These are phyloP conservation scores for Cladosporium velox DNA, from an alignment of 2,329 filamentous ascomycete species.

Conservation along the genomic window DNA sequence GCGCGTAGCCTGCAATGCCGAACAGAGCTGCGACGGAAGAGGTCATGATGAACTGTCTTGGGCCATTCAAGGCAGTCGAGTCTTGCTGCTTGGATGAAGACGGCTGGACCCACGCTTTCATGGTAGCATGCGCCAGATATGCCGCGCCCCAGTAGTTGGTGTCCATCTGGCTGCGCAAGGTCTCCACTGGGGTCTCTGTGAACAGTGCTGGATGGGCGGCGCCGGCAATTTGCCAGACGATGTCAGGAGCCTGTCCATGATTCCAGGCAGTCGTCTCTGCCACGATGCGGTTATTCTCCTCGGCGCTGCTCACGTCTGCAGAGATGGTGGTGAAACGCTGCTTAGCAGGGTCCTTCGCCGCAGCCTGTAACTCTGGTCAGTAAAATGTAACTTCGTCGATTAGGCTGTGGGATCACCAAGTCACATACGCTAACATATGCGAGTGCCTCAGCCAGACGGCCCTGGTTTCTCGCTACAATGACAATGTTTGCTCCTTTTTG, in stretches of 20 bases:
- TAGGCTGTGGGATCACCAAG: constrained; percentile 17
- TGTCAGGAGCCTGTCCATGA: constrained; percentile 68
- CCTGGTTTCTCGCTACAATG: constrained; percentile 75
- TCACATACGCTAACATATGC: constrained; percentile 61
- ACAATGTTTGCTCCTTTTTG: constrained; percentile 83
- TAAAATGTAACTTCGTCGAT: neutral
- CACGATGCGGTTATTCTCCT: constrained; percentile 71
- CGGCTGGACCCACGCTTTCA: constrained; percentile 70
- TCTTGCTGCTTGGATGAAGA: constrained; percentile 30
- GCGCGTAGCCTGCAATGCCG: constrained; percentile 75
- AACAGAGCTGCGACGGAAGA: constrained; percentile 74
- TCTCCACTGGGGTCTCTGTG: constrained; percentile 68
- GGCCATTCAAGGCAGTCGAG: constrained; percentile 9
- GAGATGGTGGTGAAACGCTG: constrained; percentile 84
- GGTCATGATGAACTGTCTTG: constrained; percentile 85
- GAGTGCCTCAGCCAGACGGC: constrained; percentile 73
- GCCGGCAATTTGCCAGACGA: constrained; percentile 91
- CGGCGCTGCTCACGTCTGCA: constrained; percentile 73
- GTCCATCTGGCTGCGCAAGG: constrained; percentile 79
- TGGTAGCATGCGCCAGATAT: constrained; percentile 79
- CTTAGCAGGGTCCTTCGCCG: constrained; percentile 62
- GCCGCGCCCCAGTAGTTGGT: constrained; percentile 86
- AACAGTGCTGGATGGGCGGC: constrained; percentile 73
- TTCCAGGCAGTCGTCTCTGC: constrained; percentile 78
- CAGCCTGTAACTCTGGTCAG: constrained; percentile 50